Base-by-base conservation (phyloP, 2,329 filamentous ascomycete species). In the Emmonsia crescens region DNA sequence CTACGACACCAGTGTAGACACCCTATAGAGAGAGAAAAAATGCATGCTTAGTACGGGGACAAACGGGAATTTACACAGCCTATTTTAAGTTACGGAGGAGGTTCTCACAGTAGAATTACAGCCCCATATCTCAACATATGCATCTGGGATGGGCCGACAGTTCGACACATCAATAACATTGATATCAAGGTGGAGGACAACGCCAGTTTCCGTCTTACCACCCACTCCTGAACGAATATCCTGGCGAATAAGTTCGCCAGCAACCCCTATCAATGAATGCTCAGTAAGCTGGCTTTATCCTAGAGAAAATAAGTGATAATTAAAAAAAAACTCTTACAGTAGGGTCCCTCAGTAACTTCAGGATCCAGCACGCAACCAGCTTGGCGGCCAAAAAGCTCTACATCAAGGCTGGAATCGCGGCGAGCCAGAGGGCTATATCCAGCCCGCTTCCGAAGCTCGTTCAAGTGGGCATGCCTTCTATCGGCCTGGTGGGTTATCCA, bases 351-450 rank as follows among this genome's bases (percentile, higher is more conserved):
- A 2, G 75, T 80, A 21, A 76, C 75, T 66, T 81, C 78, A 1
- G 79, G 79, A 27, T 74, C 76, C 38, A 82, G 70, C n/a, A 80
- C 66, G 63, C 79, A 81, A 19, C 75, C 27, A 69, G 71, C 14
- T 68, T 65, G 64, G 49, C 65, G 64, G 12, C 60, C 48, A 56
- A 66, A 66, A 33, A 56, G 12, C 36, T 56, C 54, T 27, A 24
- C 21, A 56, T 56, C 54, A n/a, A 58, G 42, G 4, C 38, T 16
- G 14, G 40, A n/a, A 16, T 46, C 56, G 16, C 56, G 56, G 31
- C 40, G 40, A 44, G 56, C 31, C 10, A 58, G 16, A 48, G 56
- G 40, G 24, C 6, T 48, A 58, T 58, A 33, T 19, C 56, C 56
- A 46, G 40, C 56, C n/a, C 16, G 27, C 10, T 44, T 24, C 19